Conservation (phyloP, 2,329 filamentous ascomycete species). For the Xylaria sp. region DNA sequence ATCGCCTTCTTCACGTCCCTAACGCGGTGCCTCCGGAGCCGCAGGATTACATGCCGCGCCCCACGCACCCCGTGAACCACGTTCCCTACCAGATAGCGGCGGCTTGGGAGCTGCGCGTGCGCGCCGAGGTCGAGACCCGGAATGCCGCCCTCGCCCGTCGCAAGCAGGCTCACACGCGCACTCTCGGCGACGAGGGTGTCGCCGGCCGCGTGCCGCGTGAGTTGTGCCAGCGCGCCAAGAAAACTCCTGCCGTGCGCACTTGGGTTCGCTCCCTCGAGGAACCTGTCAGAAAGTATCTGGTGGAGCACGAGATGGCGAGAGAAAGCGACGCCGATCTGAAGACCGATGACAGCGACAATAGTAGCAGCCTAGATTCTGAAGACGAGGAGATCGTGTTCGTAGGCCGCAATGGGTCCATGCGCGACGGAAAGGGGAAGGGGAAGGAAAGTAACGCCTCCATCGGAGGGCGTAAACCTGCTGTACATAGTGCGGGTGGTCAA, state of each 20-base stretch:
- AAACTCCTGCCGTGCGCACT: slow-evolving; percentile 78
- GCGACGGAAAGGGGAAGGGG: slow-evolving; percentile 49
- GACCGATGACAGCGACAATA: slow-evolving; percentile 36
- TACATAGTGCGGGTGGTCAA: slow-evolving; percentile 9
- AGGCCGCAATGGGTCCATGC: slow-evolving; percentile 73
- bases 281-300: slow-evolving; percentile 81
- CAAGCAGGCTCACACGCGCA: slow-evolving; percentile 58
- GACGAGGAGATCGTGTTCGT: slow-evolving; percentile 96
- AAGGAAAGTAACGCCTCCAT: slow-evolving; percentile 57
- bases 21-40: slow-evolving; percentile 85
- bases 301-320: slow-evolving; percentile 61
- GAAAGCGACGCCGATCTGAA: slow-evolving; percentile 44
- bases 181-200: slow-evolving; percentile 56
- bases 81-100: slow-evolving; percentile 89
- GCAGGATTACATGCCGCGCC: slow-evolving; percentile 83
- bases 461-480: slow-evolving; percentile 40
- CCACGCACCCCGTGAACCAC: slow-evolving; percentile 80
- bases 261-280: slow-evolving; percentile 87
- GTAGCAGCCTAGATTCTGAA: slow-evolving; percentile 60
- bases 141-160: slow-evolving; percentile 54
- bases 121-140: slow-evolving; percentile 59
- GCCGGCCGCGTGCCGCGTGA: slow-evolving; percentile 78
- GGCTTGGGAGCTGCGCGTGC: slow-evolving; percentile 57
- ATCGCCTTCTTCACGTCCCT: slow-evolving; percentile 87
- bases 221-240: slow-evolving; percentile 83